phyloP scores from a whole-genome alignment of 2,329 filamentous ascomycete genomes.

The Pyrenophora graminea region DNA sequence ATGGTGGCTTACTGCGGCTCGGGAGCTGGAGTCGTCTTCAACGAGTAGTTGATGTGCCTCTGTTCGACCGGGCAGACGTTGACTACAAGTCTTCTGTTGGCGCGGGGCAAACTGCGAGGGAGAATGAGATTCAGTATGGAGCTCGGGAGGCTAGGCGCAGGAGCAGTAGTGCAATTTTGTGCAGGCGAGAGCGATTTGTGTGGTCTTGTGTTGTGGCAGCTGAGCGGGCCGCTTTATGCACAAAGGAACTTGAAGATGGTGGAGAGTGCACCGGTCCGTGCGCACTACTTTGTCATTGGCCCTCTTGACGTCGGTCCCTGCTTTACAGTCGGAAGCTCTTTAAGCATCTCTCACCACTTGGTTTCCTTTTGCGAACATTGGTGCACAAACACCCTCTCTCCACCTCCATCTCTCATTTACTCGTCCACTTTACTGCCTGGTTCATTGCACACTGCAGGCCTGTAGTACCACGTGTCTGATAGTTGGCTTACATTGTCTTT shows the following conservation, averaged over 20 bases:
- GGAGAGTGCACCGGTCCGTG: constrained; percentile 26
- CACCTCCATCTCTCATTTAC: no score
- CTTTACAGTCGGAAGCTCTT: no score
- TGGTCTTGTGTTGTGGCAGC: constrained; percentile 33
- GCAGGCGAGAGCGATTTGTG: constrained; percentile 24
- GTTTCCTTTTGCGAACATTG: no score
- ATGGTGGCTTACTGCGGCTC: constrained; percentile 15
- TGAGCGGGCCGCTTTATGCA: constrained; percentile 39
- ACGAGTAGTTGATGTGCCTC: constrained; percentile 10
- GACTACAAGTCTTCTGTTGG: constrained; percentile 12
- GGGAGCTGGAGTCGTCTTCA: constrained; percentile 10
- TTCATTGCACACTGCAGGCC: no score
- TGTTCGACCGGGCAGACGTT: constrained; percentile 19
- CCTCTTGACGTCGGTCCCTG: constrained; percentile 1
- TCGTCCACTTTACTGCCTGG: no score
- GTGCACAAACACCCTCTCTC: no score
- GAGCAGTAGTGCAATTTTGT: constrained; percentile 27
- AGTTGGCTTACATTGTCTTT: no score
- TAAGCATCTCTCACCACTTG: no score
- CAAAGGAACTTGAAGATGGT: constrained; percentile 30
- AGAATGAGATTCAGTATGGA: constrained; percentile 9
- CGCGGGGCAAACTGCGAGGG: constrained; percentile 15
- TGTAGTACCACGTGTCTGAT: no score
- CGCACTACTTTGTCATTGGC: constrained; percentile 24
- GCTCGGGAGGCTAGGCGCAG: constrained; percentile 14